phyloP scores from a whole-genome alignment of 768 basidiomycete genomes.

The Lentinula lateritia region DNA sequence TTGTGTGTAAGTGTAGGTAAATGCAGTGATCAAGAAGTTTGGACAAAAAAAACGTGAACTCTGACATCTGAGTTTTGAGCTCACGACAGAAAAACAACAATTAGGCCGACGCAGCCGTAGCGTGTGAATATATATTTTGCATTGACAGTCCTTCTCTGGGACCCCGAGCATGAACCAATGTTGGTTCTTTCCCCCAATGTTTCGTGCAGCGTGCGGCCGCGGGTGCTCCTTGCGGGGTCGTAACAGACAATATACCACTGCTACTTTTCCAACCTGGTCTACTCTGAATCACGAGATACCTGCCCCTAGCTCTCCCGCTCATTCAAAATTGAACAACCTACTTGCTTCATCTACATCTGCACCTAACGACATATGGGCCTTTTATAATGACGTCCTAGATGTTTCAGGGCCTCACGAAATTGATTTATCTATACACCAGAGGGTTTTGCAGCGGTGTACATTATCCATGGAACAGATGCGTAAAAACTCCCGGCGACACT shows the following conservation, averaged over 20 bases:
- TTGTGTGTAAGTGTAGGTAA: no score
- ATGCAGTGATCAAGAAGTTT: no score
- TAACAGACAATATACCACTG: not conserved
- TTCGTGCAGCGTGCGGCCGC: not conserved
- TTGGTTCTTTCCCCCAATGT: slow-evolving; percentile 3
- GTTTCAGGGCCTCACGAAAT: slow-evolving; percentile 41
- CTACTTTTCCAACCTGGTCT: not conserved
- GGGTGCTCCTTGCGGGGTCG: not conserved
- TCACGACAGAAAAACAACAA: no score
- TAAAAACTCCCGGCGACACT: slow-evolving; percentile 31
- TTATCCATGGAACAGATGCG: slow-evolving; percentile 43
- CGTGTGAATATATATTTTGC: not conserved
- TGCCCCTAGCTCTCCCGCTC: not conserved
- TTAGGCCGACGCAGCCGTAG: not conserved
- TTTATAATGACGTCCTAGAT: slow-evolving; percentile 54
- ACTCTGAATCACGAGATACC: not conserved
- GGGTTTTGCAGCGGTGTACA: slow-evolving; percentile 64
- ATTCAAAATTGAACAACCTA: not conserved
- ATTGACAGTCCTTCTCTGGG: not conserved
- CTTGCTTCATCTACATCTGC: slow-evolving; percentile 13
- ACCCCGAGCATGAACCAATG: not conserved
- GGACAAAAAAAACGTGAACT: no score
- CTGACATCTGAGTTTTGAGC: no score
- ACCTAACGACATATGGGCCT: slow-evolving; percentile 56
- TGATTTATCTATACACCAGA: slow-evolving; percentile 63